Conservation (phyloP, 768 basidiomycete species). For the Hygrocybe punicea region DNA sequence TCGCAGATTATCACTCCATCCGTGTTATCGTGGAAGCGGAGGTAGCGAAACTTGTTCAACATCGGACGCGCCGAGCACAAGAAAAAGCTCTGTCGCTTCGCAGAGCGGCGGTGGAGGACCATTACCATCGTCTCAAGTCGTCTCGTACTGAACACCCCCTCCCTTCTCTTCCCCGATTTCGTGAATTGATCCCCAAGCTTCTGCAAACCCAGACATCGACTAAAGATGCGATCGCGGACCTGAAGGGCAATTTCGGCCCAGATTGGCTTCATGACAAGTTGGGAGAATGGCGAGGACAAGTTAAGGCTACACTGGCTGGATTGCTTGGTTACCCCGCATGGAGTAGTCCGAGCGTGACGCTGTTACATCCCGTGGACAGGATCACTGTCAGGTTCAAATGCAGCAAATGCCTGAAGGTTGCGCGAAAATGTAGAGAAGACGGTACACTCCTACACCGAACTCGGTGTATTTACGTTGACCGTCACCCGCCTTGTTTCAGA, state of each 20-base stretch:
- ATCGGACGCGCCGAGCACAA: slow-evolving; percentile 6
- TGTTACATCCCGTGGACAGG: slow-evolving; percentile 55
- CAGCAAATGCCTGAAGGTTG: slow-evolving; percentile 43
- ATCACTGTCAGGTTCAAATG: slow-evolving; percentile 60
- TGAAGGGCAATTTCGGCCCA: slow-evolving; percentile 13
- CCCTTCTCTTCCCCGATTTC: slow-evolving; percentile 42
- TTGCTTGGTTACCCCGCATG: slow-evolving; percentile 52
- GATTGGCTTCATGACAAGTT: slow-evolving; percentile 45
- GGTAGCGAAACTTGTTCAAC: slow-evolving; percentile 25
- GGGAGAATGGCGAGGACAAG: slow-evolving; percentile 45
- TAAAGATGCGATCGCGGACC: not conserved
- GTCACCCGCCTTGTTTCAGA: not conserved
- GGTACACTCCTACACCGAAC: slow-evolving; percentile 6
- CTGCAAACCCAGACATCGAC: slow-evolving; percentile 24
- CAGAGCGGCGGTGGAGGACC: slow-evolving; percentile 29
- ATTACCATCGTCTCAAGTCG: slow-evolving; percentile 47
- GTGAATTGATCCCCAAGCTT: slow-evolving; percentile 25
- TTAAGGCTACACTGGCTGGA: slow-evolving; percentile 42
- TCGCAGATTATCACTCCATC: slow-evolving; percentile 30
- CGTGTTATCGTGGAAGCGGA: slow-evolving; percentile 26
- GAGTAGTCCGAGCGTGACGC: slow-evolving; percentile 45
- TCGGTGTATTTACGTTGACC: not conserved
- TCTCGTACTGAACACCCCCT: slow-evolving; percentile 30
- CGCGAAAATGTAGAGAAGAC: slow-evolving; percentile 34
- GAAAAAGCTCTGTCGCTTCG: not conserved